Evolutionary conservation across 1,139 yeast genomes (phyloP), one percentile per base, ranked within the genome.

Genomic region (Yamadazyma dushanensis): DNA sequence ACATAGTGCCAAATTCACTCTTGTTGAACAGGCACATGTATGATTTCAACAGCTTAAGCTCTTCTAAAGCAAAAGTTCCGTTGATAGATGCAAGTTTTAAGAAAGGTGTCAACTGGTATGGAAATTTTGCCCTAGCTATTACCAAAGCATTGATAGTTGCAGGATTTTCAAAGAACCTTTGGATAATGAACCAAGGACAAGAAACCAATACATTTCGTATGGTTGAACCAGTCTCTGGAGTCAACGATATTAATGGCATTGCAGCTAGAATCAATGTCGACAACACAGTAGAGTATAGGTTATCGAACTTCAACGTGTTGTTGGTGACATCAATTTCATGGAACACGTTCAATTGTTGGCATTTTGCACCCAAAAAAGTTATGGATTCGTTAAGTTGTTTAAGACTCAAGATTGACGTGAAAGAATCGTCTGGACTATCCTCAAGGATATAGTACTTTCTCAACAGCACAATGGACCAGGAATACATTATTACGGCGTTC

Each of bases 61-160:
- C 85, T 41, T 74, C 77, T 43, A 74, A 70, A 0, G 95, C 94
- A 52, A 80, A 75, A 36, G 73, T 74, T 1, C 85, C 80, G 46
- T 83, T 81, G 19, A 80, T 73, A 9, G 83, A 69, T 3, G 83
- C 70, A 10, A 88, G 51, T 36, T 77, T 71, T 27, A 87, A 59
- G 44, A 81, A 81, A 1, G 94, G 84, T 2, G 70, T 56, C 13
- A 86, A 56, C 2, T 79, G 66, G n/a, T 79, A 66, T 0, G 97
- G 97, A 45, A 86, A 75, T 50, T 88, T 87, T 1, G 94, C 83
- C 41, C 83, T 70, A 0, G 88, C 61, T 20, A 87, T 54, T 13
- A 76, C 65, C 20, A 87, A 52, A n/a, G 80, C 66, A 39, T 74
- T 72, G 30, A 73, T 72, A 3, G 82, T 75, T 14, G 76, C 66